Conservation (phyloP, 352 stramenopile genomes). For the Peronospora belbahrii region DNA sequence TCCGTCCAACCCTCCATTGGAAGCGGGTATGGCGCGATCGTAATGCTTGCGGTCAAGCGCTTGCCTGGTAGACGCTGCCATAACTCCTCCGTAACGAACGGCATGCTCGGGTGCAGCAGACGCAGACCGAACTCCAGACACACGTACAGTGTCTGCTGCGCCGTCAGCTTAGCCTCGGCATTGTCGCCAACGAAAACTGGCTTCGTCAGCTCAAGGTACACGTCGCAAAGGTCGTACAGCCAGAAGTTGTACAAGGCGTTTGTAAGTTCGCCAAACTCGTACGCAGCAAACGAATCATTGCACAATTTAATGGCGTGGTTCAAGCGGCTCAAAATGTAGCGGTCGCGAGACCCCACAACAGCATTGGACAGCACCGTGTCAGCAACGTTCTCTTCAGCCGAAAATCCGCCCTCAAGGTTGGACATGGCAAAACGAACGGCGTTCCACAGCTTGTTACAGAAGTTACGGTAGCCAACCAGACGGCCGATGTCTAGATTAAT, state of each 20-base stretch:
- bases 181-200: constrained; percentile 88
- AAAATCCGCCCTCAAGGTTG: constrained; percentile 87
- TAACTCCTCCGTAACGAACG: constrained; percentile 95
- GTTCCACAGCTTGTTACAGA: constrained; percentile 99
- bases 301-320: constrained; percentile 66
- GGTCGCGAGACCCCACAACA: constrained; percentile 58
- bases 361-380: constrained; percentile 57
- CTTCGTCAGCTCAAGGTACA: constrained; percentile 99
- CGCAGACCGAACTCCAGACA: constrained; percentile 79
- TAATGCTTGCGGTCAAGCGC: constrained; percentile 62
- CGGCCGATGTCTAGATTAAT: constrained; percentile 99
- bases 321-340: constrained; percentile 80
- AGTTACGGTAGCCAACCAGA: constrained; percentile 98
- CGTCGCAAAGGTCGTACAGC: constrained; percentile 98
- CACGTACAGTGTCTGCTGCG: constrained; percentile 80
- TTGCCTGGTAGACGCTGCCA: constrained; percentile 82
- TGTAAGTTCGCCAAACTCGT: constrained; percentile 95
- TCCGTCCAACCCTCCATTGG: constrained; percentile 81
- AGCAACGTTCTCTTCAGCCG: constrained; percentile 42
- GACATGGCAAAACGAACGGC: constrained; percentile 96
- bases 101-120: constrained; percentile 97
- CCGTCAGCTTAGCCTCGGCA: constrained; percentile 59
- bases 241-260: constrained; percentile 95
- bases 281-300: constrained; percentile 85
- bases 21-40: constrained; percentile 73